A percentile compares a stretch with the other conserved stretches of the same genome.
These are phyloP conservation scores for Colletotrichum aenigma DNA, from an alignment of 2,329 filamentous ascomycete genomes.

Conservation along the genomic window DNA sequence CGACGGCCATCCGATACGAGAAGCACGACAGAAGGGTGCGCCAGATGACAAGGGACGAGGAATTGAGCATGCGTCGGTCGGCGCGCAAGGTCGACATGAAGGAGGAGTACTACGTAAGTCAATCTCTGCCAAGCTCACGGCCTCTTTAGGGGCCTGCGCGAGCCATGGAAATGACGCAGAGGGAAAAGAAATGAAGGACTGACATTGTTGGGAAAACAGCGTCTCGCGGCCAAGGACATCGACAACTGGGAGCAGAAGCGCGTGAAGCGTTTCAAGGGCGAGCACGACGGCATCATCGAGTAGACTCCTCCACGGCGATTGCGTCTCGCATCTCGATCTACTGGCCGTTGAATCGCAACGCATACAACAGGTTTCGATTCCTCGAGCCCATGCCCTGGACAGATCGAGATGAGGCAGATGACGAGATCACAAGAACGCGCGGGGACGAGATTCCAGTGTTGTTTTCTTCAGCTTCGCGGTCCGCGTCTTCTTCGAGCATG, in stretches of 20 bases:
- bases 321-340: conserved; percentile 7
- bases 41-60: conserved; percentile 84
- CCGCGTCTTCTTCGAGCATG: not conserved
- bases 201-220: conserved; percentile 54
- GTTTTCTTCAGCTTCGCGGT: not conserved
- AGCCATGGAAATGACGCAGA: not conserved
- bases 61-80: conserved; percentile 77
- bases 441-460: not conserved
- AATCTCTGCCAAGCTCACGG: not conserved
- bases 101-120: conserved; percentile 85
- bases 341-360: not conserved
- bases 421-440: not conserved
- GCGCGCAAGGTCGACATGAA: conserved; percentile 77
- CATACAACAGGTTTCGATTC: not conserved
- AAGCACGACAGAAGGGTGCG: conserved; percentile 88
- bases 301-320: not conserved
- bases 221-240: conserved; percentile 85
- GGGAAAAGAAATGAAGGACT: conserved; percentile 28
- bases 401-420: conserved; percentile 1
- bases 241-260: conserved; percentile 98
- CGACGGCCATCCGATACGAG: conserved; percentile 92
- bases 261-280: conserved; percentile 86
- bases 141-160: not conserved
- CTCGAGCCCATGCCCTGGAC: not conserved
- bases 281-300: conserved; percentile 81